These are phyloP conservation scores for Cutaneotrichosporon spelunceum DNA, from an alignment of 1,284 basidiomycete species.

Conservation along the genomic window DNA sequence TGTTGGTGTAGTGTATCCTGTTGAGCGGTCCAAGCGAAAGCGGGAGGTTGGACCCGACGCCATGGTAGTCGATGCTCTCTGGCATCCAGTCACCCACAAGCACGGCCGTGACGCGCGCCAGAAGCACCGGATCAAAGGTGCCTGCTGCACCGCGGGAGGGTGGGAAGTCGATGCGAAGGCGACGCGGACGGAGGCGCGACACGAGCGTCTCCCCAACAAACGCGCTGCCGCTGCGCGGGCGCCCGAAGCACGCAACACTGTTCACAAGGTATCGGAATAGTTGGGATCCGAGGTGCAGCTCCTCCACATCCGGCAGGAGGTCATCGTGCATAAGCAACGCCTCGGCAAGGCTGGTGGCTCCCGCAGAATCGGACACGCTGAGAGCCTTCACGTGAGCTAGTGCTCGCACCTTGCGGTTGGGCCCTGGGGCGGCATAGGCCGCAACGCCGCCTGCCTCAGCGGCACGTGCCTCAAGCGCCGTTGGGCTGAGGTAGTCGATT, in stretches of 20 bases:
- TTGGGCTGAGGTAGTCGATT: conserved; percentile 17
- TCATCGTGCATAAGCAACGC: conserved; percentile 15
- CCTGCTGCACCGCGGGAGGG: not conserved
- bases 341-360: conserved; percentile 16
- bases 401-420: conserved; percentile 9
- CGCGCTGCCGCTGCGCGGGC: conserved; percentile 17
- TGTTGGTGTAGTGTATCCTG: conserved; percentile 13
- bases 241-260: conserved; percentile 20
- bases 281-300: conserved; percentile 15
- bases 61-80: conserved; percentile 14
- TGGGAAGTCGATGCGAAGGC: conserved; percentile 16
- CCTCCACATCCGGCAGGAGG: conserved; percentile 9
- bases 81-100: conserved; percentile 22
- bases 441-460: conserved; percentile 6
- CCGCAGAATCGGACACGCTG: conserved; percentile 5
- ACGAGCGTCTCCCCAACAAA: conserved; percentile 25
- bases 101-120: conserved; percentile 21
- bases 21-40: conserved; percentile 17
- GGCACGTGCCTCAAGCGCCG: conserved; percentile 19
- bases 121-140: conserved; percentile 22
- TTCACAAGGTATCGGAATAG: conserved; percentile 24
- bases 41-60: conserved; percentile 17
- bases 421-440: not conserved
- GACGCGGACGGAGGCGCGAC: conserved; percentile 14
- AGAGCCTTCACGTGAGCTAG: conserved; percentile 15